Evolutionary conservation across 2,329 filamentous ascomycete genomes (phyloP), one percentile per base, ranked within the genome.

Genomic region (Rhynchosporium secalis): DNA sequence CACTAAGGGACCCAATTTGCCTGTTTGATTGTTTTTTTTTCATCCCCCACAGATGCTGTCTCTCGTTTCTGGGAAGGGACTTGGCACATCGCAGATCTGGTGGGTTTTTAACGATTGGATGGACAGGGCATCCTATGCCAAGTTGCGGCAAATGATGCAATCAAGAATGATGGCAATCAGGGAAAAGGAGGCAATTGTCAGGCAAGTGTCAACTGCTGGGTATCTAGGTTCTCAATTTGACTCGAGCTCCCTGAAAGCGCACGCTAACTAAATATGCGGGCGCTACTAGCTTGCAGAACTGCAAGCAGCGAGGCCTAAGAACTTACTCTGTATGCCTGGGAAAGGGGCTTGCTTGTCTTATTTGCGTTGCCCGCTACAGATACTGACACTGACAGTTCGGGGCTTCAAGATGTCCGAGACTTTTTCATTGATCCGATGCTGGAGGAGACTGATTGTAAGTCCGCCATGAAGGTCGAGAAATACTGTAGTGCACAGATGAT

Each of bases 1-100:
- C 7, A 20, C n/a, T 8, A 46, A 46, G 9, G 43, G n/a, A 6
- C n/a, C n/a, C 5, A 36, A 5, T 36, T 1, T 3, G 9, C 33
- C 9, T 36, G 20, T 31, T 4, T 9, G 2, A 20, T 20, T 26
- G 54, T 56, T 43, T 56, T 40, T 40, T 56, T 43, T 31, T 45
- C n/a, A 38, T 56, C 54, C 54, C 20, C 54, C 54, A 56, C 54
- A 56, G 38, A 45, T 45, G 54, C 40, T 56, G 40, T 56, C 54
- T 45, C 28, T 8, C 26, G 20, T 20, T 20, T 1, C 20, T 20
- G 20, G 20, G 20, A 20, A 1, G 54, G 52, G 54, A 56, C 54
- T 38, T 56, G 54, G 54, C 54, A 56, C 54, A 33, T 45, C 28
- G 54, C 43, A 40, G 40, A 38, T 56, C 45, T 28, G 5, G n/a